phyloP scores from a whole-genome alignment of 2,329 filamentous ascomycete genomes.

The Trichoderma atroviride region DNA sequence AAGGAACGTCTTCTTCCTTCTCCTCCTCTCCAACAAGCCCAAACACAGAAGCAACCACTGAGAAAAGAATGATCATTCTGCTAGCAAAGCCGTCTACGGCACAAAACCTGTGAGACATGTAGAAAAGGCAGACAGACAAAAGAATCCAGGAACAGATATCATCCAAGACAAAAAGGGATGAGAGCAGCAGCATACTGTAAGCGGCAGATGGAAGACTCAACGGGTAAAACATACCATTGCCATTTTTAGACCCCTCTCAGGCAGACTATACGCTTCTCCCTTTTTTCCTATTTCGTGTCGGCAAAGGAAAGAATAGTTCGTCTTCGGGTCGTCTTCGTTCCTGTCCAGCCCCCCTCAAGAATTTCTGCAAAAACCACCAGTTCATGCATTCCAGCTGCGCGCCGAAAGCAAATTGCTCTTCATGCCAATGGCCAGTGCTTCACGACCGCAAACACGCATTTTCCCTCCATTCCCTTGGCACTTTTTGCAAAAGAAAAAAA shows the following conservation, averaged over 20 bases:
- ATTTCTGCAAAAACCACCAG: background rate
- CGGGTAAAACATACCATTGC: background rate
- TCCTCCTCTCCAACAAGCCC: background rate
- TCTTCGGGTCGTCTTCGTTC: background rate
- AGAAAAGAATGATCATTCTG: background rate
- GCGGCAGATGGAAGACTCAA: background rate
- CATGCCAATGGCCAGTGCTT: background rate
- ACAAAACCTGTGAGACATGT: background rate
- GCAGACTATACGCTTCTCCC: background rate
- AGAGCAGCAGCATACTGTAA: background rate
- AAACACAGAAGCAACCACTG: background rate
- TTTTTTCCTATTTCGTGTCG: background rate
- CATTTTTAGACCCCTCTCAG: background rate
- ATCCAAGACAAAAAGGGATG: background rate
- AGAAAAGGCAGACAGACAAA: background rate
- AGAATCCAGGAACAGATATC: background rate
- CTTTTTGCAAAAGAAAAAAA: no score
- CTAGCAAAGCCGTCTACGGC: background rate
- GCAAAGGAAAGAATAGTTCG: background rate
- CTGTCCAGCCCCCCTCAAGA: background rate
- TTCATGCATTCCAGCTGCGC: background rate
- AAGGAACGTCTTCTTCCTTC: background rate
- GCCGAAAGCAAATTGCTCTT: slow-evolving; percentile 19
- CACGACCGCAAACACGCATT: background rate
- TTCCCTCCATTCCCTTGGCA: background rate